Conservation (phyloP, 441 rosid genomes). For the Bruguiera hainesii region DNA sequence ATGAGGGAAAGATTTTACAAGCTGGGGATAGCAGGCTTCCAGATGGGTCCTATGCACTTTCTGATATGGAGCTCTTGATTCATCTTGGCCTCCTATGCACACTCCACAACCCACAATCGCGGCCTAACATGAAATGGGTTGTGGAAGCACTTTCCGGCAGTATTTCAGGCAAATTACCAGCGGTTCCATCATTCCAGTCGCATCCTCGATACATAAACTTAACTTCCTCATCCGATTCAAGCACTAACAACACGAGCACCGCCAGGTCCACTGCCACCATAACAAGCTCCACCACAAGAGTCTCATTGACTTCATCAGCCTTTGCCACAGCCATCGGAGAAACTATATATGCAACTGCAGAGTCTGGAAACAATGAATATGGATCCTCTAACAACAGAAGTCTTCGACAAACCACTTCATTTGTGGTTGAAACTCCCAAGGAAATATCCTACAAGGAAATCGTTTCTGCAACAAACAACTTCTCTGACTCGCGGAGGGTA, state of each 20-base stretch:
- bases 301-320: conserved; percentile 38
- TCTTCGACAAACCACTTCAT: conserved; percentile 29
- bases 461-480: conserved; percentile 64
- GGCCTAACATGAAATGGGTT: conserved; percentile 97
- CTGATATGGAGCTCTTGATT: conserved; percentile 55
- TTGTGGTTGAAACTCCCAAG: conserved; percentile 74
- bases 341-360: conserved; percentile 74
- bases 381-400: conserved; percentile 30
- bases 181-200: conserved; percentile 66
- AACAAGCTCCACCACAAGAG: conserved; percentile 36
- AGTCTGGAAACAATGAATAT: conserved; percentile 34
- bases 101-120: conserved; percentile 50
- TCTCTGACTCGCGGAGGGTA: conserved; percentile 64
- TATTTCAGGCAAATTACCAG: conserved; percentile 51
- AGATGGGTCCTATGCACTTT: conserved; percentile 48
- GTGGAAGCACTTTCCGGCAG: conserved; percentile 65
- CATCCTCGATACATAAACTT: conserved; percentile 75
- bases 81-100: conserved; percentile 89
- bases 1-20: conserved; percentile 48
- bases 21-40: conserved; percentile 55
- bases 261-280: conserved; percentile 33
- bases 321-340: conserved; percentile 71
- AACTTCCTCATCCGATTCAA: conserved; percentile 50
- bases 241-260: conserved; percentile 40
- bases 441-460: conserved; percentile 84